Base-by-base conservation (phyloP, 2,329 filamentous ascomycete genomes). In the Cladosporium austrohemisphaericum region DNA sequence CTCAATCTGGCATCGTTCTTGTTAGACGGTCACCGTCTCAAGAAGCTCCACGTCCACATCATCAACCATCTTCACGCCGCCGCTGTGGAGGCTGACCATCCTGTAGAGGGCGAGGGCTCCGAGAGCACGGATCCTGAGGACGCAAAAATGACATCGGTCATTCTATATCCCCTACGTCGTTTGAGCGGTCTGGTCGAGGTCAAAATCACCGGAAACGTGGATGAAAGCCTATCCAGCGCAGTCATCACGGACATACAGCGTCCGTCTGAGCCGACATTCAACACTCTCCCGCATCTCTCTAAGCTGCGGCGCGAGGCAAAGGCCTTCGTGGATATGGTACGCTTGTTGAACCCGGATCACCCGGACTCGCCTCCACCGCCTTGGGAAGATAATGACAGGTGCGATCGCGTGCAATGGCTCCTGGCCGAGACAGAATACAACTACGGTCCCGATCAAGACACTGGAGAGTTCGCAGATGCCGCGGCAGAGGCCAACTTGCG, bases 1-100 rank as follows among this genome's bases (percentile, higher is more conserved):
- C 25, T 44, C 1, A 52, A 37, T n/a, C 38, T 57, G 5, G 47
- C 51, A 22, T 48, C 53, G 5, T 52, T 55, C 25, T 37, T 57
- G 18, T 53, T 57, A 43, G 52, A 56, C 14, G 28, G 36, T 14
- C 43, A 54, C 20, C 32, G 35, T 4, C 31, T 56, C 13, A 49
- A 49, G 37, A 18, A 33, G 13, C 43, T 56, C 2, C 13, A 41
- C 2, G 19, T 56, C 8, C n/a, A 44, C 25, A 18, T 55, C 23
- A 11, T 13, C 14, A 14, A 41, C 16, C 29, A 45, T 13, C 19
- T 53, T 14, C 20, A 29, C n/a, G n/a, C n/a, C n/a, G n/a, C n/a
- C n/a, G n/a, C n/a, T n/a, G n/a, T n/a, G n/a, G n/a, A n/a, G n/a
- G n/a, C n/a, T n/a, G n/a, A n/a, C n/a, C n/a, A n/a, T n/a, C n/a